These are phyloP conservation scores for Pisolithus orientalis DNA, from an alignment of 768 basidiomycete species.

Conservation along the genomic window DNA sequence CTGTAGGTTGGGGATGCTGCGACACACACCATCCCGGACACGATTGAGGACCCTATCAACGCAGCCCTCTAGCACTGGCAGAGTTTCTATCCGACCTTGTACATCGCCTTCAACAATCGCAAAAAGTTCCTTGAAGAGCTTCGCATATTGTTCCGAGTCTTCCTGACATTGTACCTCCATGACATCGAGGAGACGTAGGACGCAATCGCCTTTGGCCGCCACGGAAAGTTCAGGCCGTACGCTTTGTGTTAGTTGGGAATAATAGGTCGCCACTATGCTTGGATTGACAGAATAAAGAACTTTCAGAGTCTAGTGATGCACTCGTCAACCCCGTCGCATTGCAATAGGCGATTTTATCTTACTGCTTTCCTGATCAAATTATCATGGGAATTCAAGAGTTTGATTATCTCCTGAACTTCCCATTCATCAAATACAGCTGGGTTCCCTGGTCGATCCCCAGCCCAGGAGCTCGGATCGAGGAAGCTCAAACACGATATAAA, in stretches of 20 bases:
- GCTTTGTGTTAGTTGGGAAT: conserved; percentile 36
- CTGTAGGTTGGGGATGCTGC: background rate
- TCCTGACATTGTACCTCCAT: conserved; percentile 37
- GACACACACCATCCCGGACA: conserved; percentile 42
- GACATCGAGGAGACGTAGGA: conserved; percentile 49
- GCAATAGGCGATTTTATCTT: conserved; percentile 4
- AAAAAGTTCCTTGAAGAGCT: conserved; percentile 39
- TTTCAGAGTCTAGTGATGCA: conserved; percentile 45
- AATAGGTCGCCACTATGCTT: conserved; percentile 51
- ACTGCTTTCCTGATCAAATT: conserved; percentile 54
- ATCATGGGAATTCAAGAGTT: conserved; percentile 57
- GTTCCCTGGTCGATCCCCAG: conserved; percentile 48
- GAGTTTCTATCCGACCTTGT: conserved; percentile 21
- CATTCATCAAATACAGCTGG: conserved; percentile 56
- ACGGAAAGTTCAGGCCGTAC: conserved; percentile 29
- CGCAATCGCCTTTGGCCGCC: conserved; percentile 36
- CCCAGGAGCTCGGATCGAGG: conserved; percentile 58
- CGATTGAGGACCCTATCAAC: conserved; percentile 51
- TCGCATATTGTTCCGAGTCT: conserved; percentile 57
- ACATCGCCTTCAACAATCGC: conserved; percentile 29
- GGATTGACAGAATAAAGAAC: conserved; percentile 55
- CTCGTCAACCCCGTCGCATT: conserved; percentile 1
- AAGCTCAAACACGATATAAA: conserved; percentile 61
- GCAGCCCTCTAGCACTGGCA: conserved; percentile 45
- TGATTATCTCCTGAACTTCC: conserved; percentile 73